Conservation (phyloP, 495 filamentous ascomycete species). For the Neurospora africana region DNA sequence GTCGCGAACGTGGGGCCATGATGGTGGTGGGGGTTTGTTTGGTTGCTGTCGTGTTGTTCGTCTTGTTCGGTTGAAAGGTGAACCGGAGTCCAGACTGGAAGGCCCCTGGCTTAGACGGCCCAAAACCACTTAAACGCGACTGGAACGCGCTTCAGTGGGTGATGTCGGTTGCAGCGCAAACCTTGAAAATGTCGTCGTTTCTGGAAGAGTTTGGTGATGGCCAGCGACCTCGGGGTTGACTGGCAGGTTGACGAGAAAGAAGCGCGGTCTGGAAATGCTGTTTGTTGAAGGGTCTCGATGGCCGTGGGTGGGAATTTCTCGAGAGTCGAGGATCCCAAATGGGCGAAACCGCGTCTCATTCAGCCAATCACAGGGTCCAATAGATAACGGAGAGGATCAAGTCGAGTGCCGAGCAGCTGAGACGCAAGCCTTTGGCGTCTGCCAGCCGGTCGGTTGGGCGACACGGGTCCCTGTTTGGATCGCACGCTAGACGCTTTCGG, state of each 20-base stretch:
- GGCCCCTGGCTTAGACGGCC: constrained; percentile 8
- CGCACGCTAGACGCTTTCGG: background rate
- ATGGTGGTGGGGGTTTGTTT: constrained; percentile 4
- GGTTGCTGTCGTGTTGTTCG: background rate
- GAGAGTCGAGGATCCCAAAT: constrained; percentile 21
- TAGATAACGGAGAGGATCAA: constrained; percentile 13
- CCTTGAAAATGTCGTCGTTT: background rate
- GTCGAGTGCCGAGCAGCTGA: background rate
- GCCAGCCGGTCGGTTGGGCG: background rate
- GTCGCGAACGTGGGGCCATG: constrained; percentile 52
- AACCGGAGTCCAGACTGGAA: background rate
- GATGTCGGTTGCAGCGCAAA: background rate
- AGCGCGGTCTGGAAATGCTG: constrained; percentile 6
- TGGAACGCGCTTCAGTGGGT: constrained; percentile 19
- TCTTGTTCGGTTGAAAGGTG: constrained; percentile 5
- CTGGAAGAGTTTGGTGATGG: constrained; percentile 14
- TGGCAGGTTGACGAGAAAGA: constrained; percentile 5
- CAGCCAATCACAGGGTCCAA: constrained; percentile 19
- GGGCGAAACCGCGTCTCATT: constrained; percentile 20
- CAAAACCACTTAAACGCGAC: constrained; percentile 34
- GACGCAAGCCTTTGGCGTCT: background rate
- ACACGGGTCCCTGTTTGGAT: background rate
- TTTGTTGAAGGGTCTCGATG: constrained; percentile 20
- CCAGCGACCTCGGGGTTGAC: constrained; percentile 12
- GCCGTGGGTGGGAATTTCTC: constrained; percentile 23